Evolutionary conservation across 2,329 filamentous ascomycete genomes (phyloP).

Genomic region (Cercospora sp.): DNA sequence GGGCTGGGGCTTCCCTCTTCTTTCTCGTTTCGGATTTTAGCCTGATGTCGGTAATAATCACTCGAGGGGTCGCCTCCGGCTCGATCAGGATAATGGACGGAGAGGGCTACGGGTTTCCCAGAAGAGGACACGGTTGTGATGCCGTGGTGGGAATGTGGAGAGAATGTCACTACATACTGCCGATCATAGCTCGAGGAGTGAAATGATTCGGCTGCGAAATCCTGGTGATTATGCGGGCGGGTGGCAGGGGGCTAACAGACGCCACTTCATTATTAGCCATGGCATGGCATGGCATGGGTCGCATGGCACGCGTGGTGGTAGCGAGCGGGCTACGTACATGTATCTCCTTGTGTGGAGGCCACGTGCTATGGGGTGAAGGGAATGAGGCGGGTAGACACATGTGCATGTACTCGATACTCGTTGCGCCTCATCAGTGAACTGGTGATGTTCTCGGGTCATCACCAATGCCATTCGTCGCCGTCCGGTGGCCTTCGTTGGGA

Average conservation of each 20-base stretch:
- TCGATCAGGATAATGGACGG: neutral
- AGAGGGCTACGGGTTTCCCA: neutral
- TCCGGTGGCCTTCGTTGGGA: too few species aligned
- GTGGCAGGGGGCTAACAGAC: neutral
- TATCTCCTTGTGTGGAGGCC: neutral
- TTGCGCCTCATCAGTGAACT: neutral
- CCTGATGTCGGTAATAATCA: neutral
- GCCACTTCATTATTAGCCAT: neutral
- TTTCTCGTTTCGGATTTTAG: neutral
- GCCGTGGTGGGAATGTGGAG: neutral
- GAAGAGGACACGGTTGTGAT: neutral
- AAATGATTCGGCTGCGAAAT: neutral
- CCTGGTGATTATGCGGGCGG: too few species aligned
- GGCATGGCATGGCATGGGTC: neutral
- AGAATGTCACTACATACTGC: neutral
- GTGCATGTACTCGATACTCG: constrained; percentile 26
- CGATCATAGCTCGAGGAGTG: neutral
- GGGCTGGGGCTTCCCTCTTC: neutral
- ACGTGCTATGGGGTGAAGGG: neutral
- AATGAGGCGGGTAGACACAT: constrained; percentile 23
- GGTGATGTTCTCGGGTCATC: too few species aligned
- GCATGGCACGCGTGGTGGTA: neutral
- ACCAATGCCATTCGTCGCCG: too few species aligned
- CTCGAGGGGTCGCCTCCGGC: too few species aligned
- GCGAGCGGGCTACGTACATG: neutral